phyloP scores from a whole-genome alignment of 176 grass and related monocot species.

The Oryza coarctata region DNA sequence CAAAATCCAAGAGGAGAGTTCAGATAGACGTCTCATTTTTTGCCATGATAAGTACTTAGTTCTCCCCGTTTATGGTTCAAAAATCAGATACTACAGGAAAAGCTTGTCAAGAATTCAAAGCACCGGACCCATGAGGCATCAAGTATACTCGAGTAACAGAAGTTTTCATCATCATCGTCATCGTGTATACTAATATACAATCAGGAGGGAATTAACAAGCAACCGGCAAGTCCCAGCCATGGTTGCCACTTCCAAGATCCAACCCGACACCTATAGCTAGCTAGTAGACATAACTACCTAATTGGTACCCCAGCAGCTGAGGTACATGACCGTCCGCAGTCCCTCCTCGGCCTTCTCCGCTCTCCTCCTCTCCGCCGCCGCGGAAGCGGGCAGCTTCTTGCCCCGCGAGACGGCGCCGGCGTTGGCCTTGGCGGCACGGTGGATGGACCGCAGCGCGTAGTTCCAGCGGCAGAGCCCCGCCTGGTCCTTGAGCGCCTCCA shows the following conservation, averaged over 20 bases:
- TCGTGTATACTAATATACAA: not conserved
- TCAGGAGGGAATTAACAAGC: not conserved
- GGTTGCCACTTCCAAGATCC: not conserved
- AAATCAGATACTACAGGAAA: too few relatives aligned
- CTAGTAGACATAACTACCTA: not conserved
- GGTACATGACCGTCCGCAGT: slow-evolving; percentile 64
- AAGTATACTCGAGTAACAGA: not conserved
- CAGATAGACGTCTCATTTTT: not conserved
- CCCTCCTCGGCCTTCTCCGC: slow-evolving; percentile 51
- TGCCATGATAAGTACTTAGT: too few relatives aligned
- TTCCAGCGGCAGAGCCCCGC: slow-evolving; percentile 68
- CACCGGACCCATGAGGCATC: not conserved
- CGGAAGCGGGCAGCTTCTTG: not conserved
- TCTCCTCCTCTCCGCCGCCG: slow-evolving; percentile 1
- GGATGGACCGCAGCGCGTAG: slow-evolving; percentile 46
- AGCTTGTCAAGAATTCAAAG: too few relatives aligned
- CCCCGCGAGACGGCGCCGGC: slow-evolving; percentile 13
- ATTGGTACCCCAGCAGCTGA: slow-evolving; percentile 64
- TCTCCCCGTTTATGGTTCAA: too few relatives aligned
- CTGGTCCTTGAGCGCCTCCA: slow-evolving; percentile 83
- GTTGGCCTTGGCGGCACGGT: slow-evolving; percentile 41
- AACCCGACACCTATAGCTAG: not conserved
- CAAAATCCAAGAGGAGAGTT: too few relatives aligned
- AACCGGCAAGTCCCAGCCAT: not conserved
- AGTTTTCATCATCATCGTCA: not conserved